Evolutionary conservation across 192 early-diverging fungal genomes (phyloP), one percentile per base, ranked within the genome.

Genomic region (Cladochytrium replicatum): DNA sequence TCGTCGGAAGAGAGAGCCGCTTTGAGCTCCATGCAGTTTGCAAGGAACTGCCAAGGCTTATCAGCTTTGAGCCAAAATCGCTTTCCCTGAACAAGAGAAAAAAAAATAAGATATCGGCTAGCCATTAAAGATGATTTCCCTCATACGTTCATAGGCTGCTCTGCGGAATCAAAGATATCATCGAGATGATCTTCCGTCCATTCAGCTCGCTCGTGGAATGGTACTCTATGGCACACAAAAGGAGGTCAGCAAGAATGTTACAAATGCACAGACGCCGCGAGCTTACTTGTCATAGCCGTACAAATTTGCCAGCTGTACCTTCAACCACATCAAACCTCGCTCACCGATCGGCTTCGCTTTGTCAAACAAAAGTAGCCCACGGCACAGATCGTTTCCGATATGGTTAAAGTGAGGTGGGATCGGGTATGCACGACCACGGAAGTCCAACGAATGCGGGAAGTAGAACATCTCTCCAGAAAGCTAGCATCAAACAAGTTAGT

Each of bases 371-470:
- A 98, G 74, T 41, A 98, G 52, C 9, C 94, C 91, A 59, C 94
- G 87, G 54, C 89, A 92, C 48, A 98, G 64, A 68, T 98, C 94
- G 63, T 94, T 89, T 41, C 91, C 91, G 32, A 98, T 78, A 61
- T 98, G 94, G 68, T 95, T 98, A 37, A 98, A 80, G 49, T 88
- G 82, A 5, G 87, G 82, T 25, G 94, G 94, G 28, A 98, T 93
- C 37, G 94, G 90, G 54, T 98, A 98, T 3, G 94, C 92, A 47
- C 94, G 86, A 21, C 94, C 94, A 41, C 94, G 82, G 75, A 98
- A 98, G 63, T 98, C 94, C 51, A 95, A 58, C 57, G 91, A 93
- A 66, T 98, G 94, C 13, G 94, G 94, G 64, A 95, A 98, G 67
- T 85, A 98, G 74, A 98, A 88, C 1, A 77, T 77, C 39, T 89